Evolutionary conservation across 768 basidiomycete species (phyloP).

Genomic region (Coprinopsis sp.): DNA sequence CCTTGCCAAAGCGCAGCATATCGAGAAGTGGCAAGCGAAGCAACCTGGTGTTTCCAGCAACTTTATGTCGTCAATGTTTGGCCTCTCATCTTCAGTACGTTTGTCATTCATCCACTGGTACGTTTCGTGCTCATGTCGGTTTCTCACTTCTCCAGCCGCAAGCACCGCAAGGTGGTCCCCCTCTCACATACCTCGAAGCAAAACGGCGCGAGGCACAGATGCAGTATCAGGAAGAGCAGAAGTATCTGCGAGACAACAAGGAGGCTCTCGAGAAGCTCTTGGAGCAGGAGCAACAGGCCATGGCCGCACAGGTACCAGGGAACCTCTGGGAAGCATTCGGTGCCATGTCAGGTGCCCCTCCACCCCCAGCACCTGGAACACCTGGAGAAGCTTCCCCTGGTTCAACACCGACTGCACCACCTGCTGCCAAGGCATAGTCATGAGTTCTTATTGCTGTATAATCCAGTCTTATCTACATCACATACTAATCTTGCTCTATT

Average conservation of each 20-base stretch:
- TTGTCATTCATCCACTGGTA: neutral
- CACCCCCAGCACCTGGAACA: conserved; percentile 46
- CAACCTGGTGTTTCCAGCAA: conserved; percentile 26
- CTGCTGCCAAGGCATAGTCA: too few relatives aligned
- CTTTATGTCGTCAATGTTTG: conserved; percentile 38
- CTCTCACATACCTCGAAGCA: conserved; percentile 49
- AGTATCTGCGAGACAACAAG: conserved; percentile 41
- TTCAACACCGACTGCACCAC: too few relatives aligned
- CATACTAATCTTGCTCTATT: too few relatives aligned
- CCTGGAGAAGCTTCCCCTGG: too few relatives aligned
- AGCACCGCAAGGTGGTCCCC: conserved; percentile 26
- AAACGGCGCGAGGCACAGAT: conserved; percentile 49
- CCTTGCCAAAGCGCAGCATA: conserved; percentile 68
- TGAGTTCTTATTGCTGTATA: too few relatives aligned
- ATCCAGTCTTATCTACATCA: too few relatives aligned
- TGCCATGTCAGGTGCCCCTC: conserved; percentile 15
- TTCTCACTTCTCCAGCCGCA: conserved; percentile 12
- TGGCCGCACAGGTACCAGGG: conserved; percentile 40
- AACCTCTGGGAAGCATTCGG: conserved; percentile 48
- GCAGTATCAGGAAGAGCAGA: conserved; percentile 46
- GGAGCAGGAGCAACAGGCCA: conserved; percentile 31
- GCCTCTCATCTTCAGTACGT: conserved; percentile 27
- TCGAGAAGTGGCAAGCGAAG: conserved; percentile 76
- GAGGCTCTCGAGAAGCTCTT: conserved; percentile 21
- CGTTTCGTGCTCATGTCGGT: neutral